phyloP scores from a whole-genome alignment of 1,284 basidiomycete species.

The Trametes polyzona region DNA sequence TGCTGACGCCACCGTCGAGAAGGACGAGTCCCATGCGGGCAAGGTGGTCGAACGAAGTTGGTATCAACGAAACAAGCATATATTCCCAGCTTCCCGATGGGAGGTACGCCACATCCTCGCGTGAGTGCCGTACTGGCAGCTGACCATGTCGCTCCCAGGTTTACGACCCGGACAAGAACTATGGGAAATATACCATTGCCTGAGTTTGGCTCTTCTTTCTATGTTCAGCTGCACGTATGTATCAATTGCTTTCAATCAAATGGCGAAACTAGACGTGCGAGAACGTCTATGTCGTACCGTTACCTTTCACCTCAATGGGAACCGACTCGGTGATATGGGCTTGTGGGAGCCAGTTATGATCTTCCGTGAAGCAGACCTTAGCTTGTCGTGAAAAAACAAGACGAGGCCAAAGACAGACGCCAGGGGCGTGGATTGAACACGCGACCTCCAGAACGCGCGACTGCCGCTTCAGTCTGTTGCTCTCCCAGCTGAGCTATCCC shows the following conservation, averaged over 20 bases:
- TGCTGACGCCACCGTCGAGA: constrained; percentile 95
- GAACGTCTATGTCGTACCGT: too few species aligned
- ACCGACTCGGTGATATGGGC: too few species aligned
- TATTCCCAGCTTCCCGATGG: constrained; percentile 95
- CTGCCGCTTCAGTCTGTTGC: constrained; percentile 84
- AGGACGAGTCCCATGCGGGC: constrained; percentile 98
- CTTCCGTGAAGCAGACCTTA: too few species aligned
- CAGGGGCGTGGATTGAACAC: constrained; percentile 69
- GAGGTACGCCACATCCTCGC: constrained; percentile 61
- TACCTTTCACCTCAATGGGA: too few species aligned
- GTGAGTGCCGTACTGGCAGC: too few species aligned
- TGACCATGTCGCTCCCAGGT: constrained; percentile 49
- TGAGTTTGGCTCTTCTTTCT: too few species aligned
- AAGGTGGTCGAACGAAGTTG: constrained; percentile 97
- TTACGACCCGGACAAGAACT: constrained; percentile 90
- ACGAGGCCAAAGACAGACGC: constrained; percentile 31
- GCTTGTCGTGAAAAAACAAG: not conserved
- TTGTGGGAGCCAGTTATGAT: too few species aligned
- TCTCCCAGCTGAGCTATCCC: constrained; percentile 79
- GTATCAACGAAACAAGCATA: constrained; percentile 97
- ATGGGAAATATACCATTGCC: constrained; percentile 86
- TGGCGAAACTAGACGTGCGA: too few species aligned
- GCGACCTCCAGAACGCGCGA: constrained; percentile 71
- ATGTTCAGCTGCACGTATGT: not conserved
- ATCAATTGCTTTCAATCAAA: too few species aligned